Base-by-base conservation (phyloP, 129 eudicot genomes). In the Rutidosis leptorrhynchoides region DNA sequence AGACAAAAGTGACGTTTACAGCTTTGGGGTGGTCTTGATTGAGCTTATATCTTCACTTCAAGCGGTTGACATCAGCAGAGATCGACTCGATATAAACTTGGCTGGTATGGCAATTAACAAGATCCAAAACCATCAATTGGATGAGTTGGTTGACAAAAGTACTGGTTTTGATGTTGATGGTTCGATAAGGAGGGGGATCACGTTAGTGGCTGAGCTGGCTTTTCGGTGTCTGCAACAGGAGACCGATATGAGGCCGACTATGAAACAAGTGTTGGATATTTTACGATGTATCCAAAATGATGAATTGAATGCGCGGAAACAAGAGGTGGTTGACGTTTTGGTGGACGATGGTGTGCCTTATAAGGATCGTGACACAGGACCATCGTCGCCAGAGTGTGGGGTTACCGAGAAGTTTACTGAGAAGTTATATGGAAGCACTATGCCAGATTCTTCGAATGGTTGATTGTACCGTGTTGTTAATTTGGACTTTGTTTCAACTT, bases 1-100 rank as follows among this genome's bases (percentile, higher is more conserved):
- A 1, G 96, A 88, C 65, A 93, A 85, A 79, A 93, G 98, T 27
- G 98, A 88, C 35, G 98, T 93, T 23, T 93, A 74, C 42, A 88
- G 95, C 72, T 93, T 88, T 57, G 98, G 98, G 33, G 98, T 93
- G 9, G 95, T 93, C 28, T 82, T 93, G 68, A 63, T 80, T 4
- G 98, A 93, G 84, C 89, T 93, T 19, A 74, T 93, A 22, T 93
- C 98, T 1, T 88, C 98, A 0, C 81, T 85, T 51, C 82, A 70
- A 73, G 98, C 98, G 0, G 95, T 92, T 25, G 98, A 92, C 62
- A 82, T 81, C 5, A 78, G 67, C 23, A 88, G 98, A 82, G 82
- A 93, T 32, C 64, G 87, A 42, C 85, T 73, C 1, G 96, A 92
- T 42, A 85, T 93, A 22, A 93, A 93, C 62, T 76, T 93, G 76